phyloP scores from a whole-genome alignment of 2,329 filamentous ascomycete species.

The Coniochaeta sp. region DNA sequence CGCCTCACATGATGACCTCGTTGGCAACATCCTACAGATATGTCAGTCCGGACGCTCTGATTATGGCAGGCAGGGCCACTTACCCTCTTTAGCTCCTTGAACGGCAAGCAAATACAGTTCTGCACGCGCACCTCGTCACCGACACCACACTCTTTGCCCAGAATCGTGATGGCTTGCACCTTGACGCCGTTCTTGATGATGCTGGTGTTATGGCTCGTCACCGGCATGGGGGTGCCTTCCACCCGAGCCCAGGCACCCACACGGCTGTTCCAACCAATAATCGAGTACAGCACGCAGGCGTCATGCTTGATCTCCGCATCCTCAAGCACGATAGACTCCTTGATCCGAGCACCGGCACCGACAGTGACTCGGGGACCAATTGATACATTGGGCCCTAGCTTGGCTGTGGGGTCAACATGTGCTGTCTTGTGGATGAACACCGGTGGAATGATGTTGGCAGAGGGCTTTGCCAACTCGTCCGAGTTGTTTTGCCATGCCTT shows the following conservation, averaged over 20 bases:
- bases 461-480: constrained; percentile 73
- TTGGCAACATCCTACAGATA: constrained; percentile 70
- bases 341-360: constrained; percentile 82
- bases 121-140: constrained; percentile 93
- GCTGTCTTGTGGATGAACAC: constrained; percentile 95
- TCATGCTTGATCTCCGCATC: constrained; percentile 96
- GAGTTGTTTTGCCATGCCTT: constrained; percentile 82
- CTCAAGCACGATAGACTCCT: constrained; percentile 93
- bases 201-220: constrained; percentile 83
- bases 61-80: constrained; percentile 26
- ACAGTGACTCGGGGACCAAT: constrained; percentile 84
- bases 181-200: constrained; percentile 98
- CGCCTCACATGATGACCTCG: constrained; percentile 79
- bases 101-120: constrained; percentile 95
- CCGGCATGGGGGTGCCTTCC: constrained; percentile 85
- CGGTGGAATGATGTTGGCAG: constrained; percentile 80
- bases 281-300: constrained; percentile 88
- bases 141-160: constrained; percentile 92
- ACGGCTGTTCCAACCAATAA: constrained; percentile 94
- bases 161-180: constrained; percentile 95
- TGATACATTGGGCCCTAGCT: constrained; percentile 93
- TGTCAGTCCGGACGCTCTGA: background rate
- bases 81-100: constrained; percentile 96
- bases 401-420: constrained; percentile 85
- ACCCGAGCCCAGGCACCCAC: constrained; percentile 98